Base-by-base conservation (phyloP, 2,329 filamentous ascomycete genomes). In the Aspergillus latus region DNA sequence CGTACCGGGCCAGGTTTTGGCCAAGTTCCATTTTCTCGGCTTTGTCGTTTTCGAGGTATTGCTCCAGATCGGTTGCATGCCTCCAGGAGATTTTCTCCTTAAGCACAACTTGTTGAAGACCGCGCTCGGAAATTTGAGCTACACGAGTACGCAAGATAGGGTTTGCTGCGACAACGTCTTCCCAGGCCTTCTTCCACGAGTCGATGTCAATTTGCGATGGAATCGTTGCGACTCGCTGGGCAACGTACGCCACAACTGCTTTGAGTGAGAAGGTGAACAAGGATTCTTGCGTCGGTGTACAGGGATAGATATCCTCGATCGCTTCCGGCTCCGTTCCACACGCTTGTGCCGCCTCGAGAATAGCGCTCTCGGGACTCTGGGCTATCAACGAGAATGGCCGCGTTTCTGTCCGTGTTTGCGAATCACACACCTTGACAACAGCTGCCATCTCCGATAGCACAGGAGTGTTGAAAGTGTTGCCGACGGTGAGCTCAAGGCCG, bases 81-180 rank as follows among this genome's bases (percentile, higher is more conserved):
- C 54, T 71, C 74, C 73, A 76, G 3, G 56, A 32, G 26, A 74
- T 62, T 5, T 40, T 46, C 50, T 70, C 66, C 16, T 70, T 68
- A 3, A 76, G 55, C 4, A 74, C 67, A 30, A 76, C 71, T 57
- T 74, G 74, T 50, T 69, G 66, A 21, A 74, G 64, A 13, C 70
- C 68, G 16, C 65, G 66, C 5, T 68, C 60, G n/a, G 68, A 65
- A 30, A 73, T 63, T 32, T 75, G 71, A 16, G 71, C 70, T n/a
- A 77, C 60, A 6, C 77, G 73, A 6, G 78, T 80, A 15, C 79
- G 76, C 29, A 82, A 66, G 28, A 81, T 78, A 28, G 76, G 74
- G 40, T 68, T 70, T 43, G 70, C 67, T 13, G 69, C 56, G 2
- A 78, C 71, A 2, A 76, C 73, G 5, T 66, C 65, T 47, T 78